Percentiles rank a stretch among this genome's conserved stretches.
These are phyloP conservation scores for Fusarium palustre DNA, from an alignment of 2,329 filamentous ascomycete genomes.

Conservation along the genomic window DNA sequence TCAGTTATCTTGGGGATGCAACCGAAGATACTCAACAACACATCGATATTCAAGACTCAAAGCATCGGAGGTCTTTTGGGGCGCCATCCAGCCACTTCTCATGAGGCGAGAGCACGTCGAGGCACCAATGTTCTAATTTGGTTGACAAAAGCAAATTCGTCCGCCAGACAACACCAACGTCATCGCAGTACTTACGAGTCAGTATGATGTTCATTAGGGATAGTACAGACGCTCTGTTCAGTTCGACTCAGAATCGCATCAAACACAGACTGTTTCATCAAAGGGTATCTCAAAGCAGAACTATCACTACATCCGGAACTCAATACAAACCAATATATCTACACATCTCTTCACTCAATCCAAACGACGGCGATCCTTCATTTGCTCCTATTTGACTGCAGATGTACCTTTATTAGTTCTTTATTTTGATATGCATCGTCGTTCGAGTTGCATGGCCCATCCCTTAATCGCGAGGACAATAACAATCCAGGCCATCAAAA, in stretches of 20 bases:
- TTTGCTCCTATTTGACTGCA: neutral
- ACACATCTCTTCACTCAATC: neutral
- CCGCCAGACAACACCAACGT: neutral
- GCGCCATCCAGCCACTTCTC: neutral
- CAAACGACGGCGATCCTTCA: neutral
- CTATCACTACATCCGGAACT: slow-evolving; percentile 16
- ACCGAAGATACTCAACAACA: neutral
- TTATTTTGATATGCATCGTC: slow-evolving; percentile 14
- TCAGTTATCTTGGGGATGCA: neutral
- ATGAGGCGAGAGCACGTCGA: neutral
- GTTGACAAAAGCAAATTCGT: neutral
- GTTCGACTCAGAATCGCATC: neutral
- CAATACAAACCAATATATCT: slow-evolving; percentile 17
- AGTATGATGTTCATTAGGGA: neutral
- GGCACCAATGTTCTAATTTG: neutral
- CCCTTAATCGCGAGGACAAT: slow-evolving; percentile 85
- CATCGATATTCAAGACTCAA: neutral
- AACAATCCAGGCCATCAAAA: slow-evolving; percentile 88
- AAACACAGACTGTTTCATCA: slow-evolving; percentile 32
- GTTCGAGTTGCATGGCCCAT: slow-evolving; percentile 74
- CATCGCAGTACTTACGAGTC: neutral
- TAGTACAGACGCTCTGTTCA: neutral
- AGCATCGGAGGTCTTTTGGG: neutral
- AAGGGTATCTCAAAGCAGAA: slow-evolving; percentile 46
- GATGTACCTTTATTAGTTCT: neutral